These are phyloP conservation scores for Lactifluus pinguis DNA, from an alignment of 768 basidiomycete species.

Conservation along the genomic window DNA sequence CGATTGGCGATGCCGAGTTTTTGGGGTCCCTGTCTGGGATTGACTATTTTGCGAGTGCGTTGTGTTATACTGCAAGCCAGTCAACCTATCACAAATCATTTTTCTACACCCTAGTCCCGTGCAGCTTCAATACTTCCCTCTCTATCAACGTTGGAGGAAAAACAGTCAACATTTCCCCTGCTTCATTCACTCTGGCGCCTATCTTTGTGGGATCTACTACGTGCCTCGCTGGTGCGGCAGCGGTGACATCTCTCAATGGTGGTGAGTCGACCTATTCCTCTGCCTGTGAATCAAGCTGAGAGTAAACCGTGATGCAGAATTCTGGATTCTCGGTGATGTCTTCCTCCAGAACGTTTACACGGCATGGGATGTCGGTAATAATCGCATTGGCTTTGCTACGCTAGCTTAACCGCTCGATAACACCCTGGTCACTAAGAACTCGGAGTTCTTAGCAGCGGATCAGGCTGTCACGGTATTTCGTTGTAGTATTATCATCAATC, in stretches of 20 bases:
- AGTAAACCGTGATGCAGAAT: not conserved
- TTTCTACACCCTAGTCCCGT: not conserved
- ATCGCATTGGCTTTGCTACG: conserved; percentile 5
- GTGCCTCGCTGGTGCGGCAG: not conserved
- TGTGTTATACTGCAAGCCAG: not conserved
- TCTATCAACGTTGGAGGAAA: not conserved
- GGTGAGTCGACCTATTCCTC: not conserved
- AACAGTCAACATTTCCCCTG: not conserved
- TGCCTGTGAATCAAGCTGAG: not conserved
- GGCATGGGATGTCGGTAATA: not conserved
- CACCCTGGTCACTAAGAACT: no score
- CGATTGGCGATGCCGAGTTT: not conserved
- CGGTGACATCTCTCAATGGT: not conserved
- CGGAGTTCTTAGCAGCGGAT: no score
- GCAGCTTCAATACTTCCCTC: not conserved
- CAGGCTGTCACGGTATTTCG: no score
- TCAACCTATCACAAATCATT: not conserved
- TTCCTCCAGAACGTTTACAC: conserved; percentile 6
- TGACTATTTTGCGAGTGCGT: not conserved
- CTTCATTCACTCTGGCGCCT: conserved; percentile 1
- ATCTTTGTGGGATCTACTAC: not conserved
- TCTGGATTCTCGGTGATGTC: conserved; percentile 9
- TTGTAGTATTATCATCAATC: no score
- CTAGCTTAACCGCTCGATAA: not conserved
- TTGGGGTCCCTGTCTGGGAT: not conserved